Evolutionary conservation across 208 protist genomes (phyloP).

Genomic region (Crithidia expoeki): DNA sequence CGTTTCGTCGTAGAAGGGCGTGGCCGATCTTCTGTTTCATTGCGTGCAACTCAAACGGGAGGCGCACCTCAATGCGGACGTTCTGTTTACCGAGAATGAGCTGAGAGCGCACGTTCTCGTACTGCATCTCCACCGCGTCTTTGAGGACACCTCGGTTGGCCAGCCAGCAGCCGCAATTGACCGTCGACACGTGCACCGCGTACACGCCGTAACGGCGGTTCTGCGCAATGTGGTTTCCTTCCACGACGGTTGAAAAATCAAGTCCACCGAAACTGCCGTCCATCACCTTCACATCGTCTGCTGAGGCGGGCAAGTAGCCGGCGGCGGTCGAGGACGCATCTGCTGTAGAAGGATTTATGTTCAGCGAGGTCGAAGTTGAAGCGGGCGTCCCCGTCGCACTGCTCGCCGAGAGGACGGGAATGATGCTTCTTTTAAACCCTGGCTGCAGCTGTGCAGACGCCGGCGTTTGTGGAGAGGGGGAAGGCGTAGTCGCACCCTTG

Average conservation of each 20-base stretch:
- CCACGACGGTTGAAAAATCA: slow-evolving; percentile 47
- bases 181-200: slow-evolving; percentile 72
- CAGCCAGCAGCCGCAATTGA: slow-evolving; percentile 43
- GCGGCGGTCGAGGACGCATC: neutral
- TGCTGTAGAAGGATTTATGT: too few species aligned
- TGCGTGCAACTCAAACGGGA: slow-evolving; percentile 41
- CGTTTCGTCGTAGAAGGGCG: slow-evolving; percentile 62
- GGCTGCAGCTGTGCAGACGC: neutral
- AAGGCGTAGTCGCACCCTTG: neutral
- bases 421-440: neutral
- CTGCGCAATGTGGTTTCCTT: slow-evolving; percentile 65
- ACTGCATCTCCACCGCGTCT: slow-evolving; percentile 41
- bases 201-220: slow-evolving; percentile 58
- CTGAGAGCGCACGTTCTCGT: slow-evolving; percentile 46
- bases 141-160: slow-evolving; percentile 35
- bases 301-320: neutral
- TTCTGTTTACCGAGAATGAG: slow-evolving; percentile 39
- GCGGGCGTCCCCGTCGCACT: neutral
- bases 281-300: slow-evolving; percentile 20
- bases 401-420: neutral
- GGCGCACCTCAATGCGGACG: slow-evolving; percentile 14
- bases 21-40: slow-evolving; percentile 45
- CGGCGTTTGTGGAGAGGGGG: neutral
- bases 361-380: neutral
- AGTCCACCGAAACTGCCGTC: slow-evolving; percentile 10